A percentile compares a stretch with the other conserved stretches of the same genome.
Conservation (phyloP, 345 rosid species). For the Limnanthes douglasii region DNA sequence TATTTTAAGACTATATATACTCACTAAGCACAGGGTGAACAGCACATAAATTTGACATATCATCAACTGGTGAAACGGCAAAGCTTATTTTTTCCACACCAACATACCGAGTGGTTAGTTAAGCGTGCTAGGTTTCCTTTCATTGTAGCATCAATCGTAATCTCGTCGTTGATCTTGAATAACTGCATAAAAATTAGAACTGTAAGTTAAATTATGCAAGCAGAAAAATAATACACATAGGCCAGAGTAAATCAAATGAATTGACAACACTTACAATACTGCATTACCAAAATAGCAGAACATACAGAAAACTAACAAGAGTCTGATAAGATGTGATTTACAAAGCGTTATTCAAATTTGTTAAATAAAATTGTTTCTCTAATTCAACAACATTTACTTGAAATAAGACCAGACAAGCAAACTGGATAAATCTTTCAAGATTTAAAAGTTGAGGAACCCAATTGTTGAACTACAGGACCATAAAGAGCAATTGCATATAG, state of each 20-base stretch:
- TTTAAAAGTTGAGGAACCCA: too few species aligned
- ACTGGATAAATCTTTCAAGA: too few species aligned
- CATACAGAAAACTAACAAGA: not conserved
- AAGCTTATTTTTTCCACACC: too few species aligned
- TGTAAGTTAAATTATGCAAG: not conserved
- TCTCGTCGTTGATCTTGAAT: conserved; percentile 90
- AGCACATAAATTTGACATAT: not conserved
- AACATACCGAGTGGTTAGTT: conserved; percentile 83
- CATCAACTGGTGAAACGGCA: too few species aligned
- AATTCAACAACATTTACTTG: too few species aligned
- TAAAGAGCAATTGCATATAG: not conserved
- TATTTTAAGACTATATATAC: too few species aligned
- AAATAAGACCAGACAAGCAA: too few species aligned
- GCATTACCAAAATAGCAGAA: not conserved
- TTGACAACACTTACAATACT: too few species aligned
- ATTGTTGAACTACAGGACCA: too few species aligned
- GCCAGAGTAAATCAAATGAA: conserved; percentile 1
- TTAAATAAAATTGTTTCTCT: too few species aligned
- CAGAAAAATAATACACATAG: not conserved
- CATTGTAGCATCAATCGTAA: conserved; percentile 85
- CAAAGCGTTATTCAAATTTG: too few species aligned
- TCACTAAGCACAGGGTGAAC: too few species aligned
- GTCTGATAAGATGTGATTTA: not conserved
- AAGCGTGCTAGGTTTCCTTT: conserved; percentile 91
- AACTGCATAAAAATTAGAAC: conserved; percentile 28